A percentile compares a stretch with the other conserved stretches of the same genome.
phyloP scores from a whole-genome alignment of 2,329 filamentous ascomycete genomes.

The Cladosporium sp. region DNA sequence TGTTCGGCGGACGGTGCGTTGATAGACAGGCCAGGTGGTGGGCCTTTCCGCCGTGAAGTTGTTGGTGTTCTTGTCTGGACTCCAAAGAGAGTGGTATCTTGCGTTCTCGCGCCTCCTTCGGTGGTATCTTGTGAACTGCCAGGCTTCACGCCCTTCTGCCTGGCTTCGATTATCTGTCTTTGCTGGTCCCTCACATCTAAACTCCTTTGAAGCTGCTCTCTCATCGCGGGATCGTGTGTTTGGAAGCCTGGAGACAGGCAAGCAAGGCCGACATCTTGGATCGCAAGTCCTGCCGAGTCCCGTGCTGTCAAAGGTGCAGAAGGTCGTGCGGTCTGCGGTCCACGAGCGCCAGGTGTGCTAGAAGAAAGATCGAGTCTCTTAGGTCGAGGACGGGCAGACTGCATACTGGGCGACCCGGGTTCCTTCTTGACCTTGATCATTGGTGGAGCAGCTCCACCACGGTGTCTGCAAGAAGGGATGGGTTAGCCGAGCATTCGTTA shows the following conservation, averaged over 20 bases:
- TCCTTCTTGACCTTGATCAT: slow-evolving; percentile 98
- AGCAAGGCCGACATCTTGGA: slow-evolving; percentile 89
- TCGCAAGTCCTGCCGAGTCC: slow-evolving; percentile 66
- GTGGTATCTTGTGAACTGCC: slow-evolving; percentile 27
- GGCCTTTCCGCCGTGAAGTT: slow-evolving; percentile 68
- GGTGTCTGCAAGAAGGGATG: slow-evolving; percentile 40
- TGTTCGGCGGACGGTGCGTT: slow-evolving; percentile 89
- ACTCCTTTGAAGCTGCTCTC: slow-evolving; percentile 90
- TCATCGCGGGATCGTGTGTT: slow-evolving; percentile 94
- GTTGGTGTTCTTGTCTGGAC: slow-evolving; percentile 62
- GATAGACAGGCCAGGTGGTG: slow-evolving; percentile 86
- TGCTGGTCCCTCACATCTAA: slow-evolving; percentile 92
- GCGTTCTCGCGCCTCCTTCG: slow-evolving; percentile 29
- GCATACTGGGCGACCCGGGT: slow-evolving; percentile 77
- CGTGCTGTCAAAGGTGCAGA: slow-evolving; percentile 69
- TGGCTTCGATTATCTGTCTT: slow-evolving; percentile 87
- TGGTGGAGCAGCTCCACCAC: slow-evolving; percentile 55
- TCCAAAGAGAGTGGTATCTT: slow-evolving; percentile 41
- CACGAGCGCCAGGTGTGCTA: slow-evolving; percentile 40
- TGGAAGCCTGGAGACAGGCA: slow-evolving; percentile 95
- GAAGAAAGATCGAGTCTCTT: slow-evolving; percentile 71
- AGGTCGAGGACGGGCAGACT: slow-evolving; percentile 68
- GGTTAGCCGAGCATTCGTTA: background rate
- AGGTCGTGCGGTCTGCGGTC: slow-evolving; percentile 51
- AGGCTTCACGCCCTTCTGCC: slow-evolving; percentile 78